These are phyloP conservation scores for Echeveria elegans DNA, from an alignment of 164 flowering plant species.

Conservation along the genomic window DNA sequence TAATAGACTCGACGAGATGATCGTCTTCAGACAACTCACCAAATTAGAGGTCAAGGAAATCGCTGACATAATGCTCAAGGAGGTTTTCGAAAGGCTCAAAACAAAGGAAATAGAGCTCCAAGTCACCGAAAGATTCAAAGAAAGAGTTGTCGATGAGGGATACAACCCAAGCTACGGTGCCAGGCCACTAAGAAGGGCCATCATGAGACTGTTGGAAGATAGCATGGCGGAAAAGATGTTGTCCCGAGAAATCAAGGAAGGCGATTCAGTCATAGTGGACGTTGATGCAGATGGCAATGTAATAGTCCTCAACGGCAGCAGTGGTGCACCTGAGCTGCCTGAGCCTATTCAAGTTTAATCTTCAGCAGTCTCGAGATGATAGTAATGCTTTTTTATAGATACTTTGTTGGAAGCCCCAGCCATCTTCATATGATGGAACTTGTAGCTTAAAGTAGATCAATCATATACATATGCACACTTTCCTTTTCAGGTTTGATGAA, in stretches of 20 bases:
- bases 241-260: conserved; percentile 67
- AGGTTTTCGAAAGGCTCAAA: conserved; percentile 59
- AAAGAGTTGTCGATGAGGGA: conserved; percentile 78
- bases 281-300: conserved; percentile 72
- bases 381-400: background rate
- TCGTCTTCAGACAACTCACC: conserved; percentile 76
- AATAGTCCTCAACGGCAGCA: conserved; percentile 59
- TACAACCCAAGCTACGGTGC: conserved; percentile 86
- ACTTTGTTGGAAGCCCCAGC: background rate
- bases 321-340: conserved; percentile 33
- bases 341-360: background rate
- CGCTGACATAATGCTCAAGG: conserved; percentile 75
- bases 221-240: conserved; percentile 89
- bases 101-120: conserved; percentile 57
- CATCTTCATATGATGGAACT: conserved; percentile 1
- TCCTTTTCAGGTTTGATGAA: background rate
- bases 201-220: conserved; percentile 83
- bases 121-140: conserved; percentile 73
- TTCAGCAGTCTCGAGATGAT: background rate
- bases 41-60: conserved; percentile 78
- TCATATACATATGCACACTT: background rate
- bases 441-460: background rate
- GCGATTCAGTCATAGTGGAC: conserved; percentile 78
- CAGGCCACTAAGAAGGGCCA: conserved; percentile 76
- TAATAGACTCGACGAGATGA: conserved; percentile 84